Conservation (phyloP, 2,329 filamentous ascomycete species). For the Gnomoniopsis sp. region DNA sequence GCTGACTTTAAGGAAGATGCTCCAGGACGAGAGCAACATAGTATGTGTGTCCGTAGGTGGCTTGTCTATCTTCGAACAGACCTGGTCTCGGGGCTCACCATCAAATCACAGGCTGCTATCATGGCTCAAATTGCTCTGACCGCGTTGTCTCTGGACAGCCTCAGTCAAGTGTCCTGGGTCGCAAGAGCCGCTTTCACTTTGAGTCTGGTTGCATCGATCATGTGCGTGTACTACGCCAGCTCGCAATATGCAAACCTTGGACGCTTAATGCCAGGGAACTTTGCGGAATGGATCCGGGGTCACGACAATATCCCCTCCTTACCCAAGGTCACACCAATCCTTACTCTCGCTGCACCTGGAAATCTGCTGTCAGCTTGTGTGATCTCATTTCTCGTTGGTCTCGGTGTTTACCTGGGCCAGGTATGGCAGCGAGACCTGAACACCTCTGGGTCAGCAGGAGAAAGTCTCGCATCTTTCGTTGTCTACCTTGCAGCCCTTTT, state of each 20-base stretch:
- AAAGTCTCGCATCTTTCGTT: background rate
- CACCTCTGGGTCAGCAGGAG: background rate
- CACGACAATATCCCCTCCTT: too few relatives aligned
- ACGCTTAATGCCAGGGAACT: background rate
- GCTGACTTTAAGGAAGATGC: background rate
- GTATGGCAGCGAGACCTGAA: background rate
- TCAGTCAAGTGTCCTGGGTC: background rate
- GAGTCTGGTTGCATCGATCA: background rate
- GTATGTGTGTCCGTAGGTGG: background rate
- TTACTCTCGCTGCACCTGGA: background rate
- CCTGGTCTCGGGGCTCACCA: too few relatives aligned
- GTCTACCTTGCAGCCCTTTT: background rate
- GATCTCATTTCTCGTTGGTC: background rate
- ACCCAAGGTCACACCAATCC: background rate
- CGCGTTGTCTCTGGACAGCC: background rate
- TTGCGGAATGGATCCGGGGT: background rate
- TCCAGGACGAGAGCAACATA: background rate
- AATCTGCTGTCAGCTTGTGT: background rate
- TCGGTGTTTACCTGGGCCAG: background rate
- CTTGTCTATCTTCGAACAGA: background rate
- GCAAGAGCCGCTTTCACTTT: background rate
- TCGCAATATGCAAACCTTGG: background rate
- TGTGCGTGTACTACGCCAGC: background rate
- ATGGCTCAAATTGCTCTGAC: background rate
- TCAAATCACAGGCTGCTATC: background rate